Conservation (phyloP, 1,284 basidiomycete species). For the Ceratobasidium sp. region DNA sequence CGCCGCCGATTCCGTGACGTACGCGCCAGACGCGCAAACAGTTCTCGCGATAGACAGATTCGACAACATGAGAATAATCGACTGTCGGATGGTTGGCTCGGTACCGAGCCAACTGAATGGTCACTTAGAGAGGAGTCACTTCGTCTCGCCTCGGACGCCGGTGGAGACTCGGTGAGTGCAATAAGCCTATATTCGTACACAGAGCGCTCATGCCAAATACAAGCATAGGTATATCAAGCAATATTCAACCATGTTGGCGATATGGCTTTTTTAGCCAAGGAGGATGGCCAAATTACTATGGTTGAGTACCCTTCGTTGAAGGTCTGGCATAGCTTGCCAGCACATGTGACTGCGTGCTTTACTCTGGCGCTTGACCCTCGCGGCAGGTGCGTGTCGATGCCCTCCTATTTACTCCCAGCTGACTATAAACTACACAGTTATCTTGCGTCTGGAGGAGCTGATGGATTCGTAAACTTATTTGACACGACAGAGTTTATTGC, state of each 20-base stretch:
- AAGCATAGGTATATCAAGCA: conserved; percentile 30
- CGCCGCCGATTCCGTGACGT: neutral
- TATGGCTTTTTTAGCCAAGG: conserved; percentile 32
- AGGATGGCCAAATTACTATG: conserved; percentile 31
- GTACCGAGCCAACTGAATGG: conserved; percentile 28
- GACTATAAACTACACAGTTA: conserved; percentile 1
- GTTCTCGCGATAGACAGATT: conserved; percentile 50
- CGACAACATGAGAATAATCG: conserved; percentile 66
- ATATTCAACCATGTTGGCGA: conserved; percentile 34
- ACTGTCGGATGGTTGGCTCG: conserved; percentile 45
- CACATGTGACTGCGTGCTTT: conserved; percentile 76
- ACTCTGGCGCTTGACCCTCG: conserved; percentile 76
- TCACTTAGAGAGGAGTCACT: conserved; percentile 21
- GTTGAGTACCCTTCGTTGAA: conserved; percentile 61
- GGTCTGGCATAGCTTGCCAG: conserved; percentile 63
- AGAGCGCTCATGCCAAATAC: neutral
- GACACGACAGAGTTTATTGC: conserved; percentile 34
- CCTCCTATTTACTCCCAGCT: neutral
- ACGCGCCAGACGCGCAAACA: conserved; percentile 29
- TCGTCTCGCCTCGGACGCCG: conserved; percentile 11
- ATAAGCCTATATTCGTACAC: neutral
- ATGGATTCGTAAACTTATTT: conserved; percentile 31
- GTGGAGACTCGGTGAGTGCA: conserved; percentile 29
- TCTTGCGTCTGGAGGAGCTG: conserved; percentile 32
- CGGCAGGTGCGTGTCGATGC: conserved; percentile 56